Evolutionary conservation across 768 basidiomycete species (phyloP).

Genomic region (Rhodotorula toruloides): DNA sequence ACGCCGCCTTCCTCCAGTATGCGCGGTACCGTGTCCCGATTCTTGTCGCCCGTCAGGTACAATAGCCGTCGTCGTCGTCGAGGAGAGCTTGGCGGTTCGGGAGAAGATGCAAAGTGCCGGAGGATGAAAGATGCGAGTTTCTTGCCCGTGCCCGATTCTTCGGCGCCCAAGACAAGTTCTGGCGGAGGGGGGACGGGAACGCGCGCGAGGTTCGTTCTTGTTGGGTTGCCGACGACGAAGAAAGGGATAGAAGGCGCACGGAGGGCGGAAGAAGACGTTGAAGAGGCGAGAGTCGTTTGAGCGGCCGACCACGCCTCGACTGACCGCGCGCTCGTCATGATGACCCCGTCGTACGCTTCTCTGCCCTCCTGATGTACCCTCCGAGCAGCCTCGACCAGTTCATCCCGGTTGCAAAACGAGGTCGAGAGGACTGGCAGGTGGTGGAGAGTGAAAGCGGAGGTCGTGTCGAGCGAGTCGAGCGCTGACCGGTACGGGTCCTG

Average conservation of each 20-base stretch:
- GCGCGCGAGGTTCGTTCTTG: constrained; percentile 52
- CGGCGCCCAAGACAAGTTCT: constrained; percentile 50
- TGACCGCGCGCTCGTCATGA: constrained; percentile 72
- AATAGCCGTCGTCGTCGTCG: constrained; percentile 49
- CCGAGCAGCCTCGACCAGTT: constrained; percentile 50
- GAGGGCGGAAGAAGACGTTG: neutral
- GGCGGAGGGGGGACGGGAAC: constrained; percentile 24
- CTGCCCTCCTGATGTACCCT: constrained; percentile 45
- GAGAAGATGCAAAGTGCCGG: constrained; percentile 50
- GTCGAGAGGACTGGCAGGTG: constrained; percentile 74
- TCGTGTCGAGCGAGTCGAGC: neutral
- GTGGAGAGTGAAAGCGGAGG: neutral
- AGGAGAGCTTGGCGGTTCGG: constrained; percentile 51
- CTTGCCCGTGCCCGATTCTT: constrained; percentile 54
- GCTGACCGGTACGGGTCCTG: neutral
- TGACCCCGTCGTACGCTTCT: constrained; percentile 55
- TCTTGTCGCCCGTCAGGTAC: constrained; percentile 84
- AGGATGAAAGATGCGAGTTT: constrained; percentile 45
- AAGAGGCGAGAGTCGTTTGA: constrained; percentile 35
- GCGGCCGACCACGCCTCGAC: constrained; percentile 65
- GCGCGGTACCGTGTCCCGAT: constrained; percentile 59
- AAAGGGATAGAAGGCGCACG: constrained; percentile 54
- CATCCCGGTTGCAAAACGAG: constrained; percentile 52
- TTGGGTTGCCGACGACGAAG: constrained; percentile 70
- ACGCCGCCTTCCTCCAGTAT: too few relatives aligned